A percentile compares a stretch with the other conserved stretches of the same genome.
Conservation (phyloP, 768 basidiomycete species). For the Mycena polygramma region DNA sequence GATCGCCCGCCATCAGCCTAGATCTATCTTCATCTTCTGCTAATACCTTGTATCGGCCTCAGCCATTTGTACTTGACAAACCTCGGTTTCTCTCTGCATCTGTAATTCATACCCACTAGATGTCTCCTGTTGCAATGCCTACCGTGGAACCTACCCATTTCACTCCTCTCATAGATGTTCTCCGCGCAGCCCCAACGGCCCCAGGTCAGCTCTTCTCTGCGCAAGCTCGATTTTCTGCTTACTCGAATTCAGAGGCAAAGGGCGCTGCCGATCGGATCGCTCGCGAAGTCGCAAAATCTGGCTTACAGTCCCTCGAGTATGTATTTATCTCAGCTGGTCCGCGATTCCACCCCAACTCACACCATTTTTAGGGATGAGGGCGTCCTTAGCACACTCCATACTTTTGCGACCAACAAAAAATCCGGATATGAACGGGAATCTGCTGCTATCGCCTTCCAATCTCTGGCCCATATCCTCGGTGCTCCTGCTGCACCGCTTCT, state of each 20-base stretch:
- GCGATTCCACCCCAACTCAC: conserved; percentile 3
- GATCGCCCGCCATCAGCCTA: conserved; percentile 26
- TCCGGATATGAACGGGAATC: conserved; percentile 92
- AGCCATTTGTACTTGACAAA: conserved; percentile 40
- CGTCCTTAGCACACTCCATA: conserved; percentile 73
- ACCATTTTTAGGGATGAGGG: conserved; percentile 63
- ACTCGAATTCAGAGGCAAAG: conserved; percentile 75
- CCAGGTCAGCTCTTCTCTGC: conserved; percentile 56
- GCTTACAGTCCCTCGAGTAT: conserved; percentile 73
- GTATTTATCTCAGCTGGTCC: conserved; percentile 33
- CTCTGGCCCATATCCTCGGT: conserved; percentile 79
- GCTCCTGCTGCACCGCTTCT: conserved; percentile 79
- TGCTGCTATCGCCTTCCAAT: conserved; percentile 84
- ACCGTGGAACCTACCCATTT: conserved; percentile 59
- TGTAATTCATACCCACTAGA: conserved; percentile 49
- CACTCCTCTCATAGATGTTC: conserved; percentile 49
- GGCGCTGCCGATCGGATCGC: conserved; percentile 86
- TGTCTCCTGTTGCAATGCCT: conserved; percentile 70
- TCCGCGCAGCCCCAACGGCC: conserved; percentile 68
- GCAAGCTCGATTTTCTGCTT: conserved; percentile 9
- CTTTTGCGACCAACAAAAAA: conserved; percentile 86
- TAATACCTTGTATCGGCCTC: conserved; percentile 34
- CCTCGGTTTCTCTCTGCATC: conserved; percentile 40
- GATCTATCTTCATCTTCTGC: conserved; percentile 32
- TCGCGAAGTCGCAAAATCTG: conserved; percentile 74